Base-by-base conservation (phyloP, 192 early-diverging fungal species). In the Mortierella alpina region DNA sequence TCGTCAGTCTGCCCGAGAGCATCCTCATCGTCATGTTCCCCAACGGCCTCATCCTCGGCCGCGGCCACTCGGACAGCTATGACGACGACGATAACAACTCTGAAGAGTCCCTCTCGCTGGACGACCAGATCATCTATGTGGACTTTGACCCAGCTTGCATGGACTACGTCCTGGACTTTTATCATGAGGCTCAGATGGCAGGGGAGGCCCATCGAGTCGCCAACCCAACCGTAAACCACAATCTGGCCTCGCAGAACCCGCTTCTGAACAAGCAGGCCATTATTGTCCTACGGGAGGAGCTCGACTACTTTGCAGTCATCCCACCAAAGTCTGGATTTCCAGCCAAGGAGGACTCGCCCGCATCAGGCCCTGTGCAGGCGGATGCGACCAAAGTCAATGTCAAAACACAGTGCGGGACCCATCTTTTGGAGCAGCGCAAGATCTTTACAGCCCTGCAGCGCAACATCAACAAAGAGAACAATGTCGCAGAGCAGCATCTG, bases 391-490 rank as follows among this genome's bases (percentile, higher is more conserved):
- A 70, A 50, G 58, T 55, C 52, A 66, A 73, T 39, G 81, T 92
- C 66, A 93, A 93, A 73, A 84, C 86, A 0, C 82, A 85, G 49
- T 91, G 90, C 64, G 91, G 89, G 23, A 84, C 88, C 50, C 77
- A 90, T 60, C 86, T 95, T 13, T 73, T 90, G 52, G 84, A 90
- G 55, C 88, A 93, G 69, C 86, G 88, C 52, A 89, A 90, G 45
- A 91, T 95, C 59, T 95, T 95, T 83, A 89, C 90, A 31, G 88
- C 93, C 20, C 75, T 95, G 11, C 90, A 92, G 62, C 87, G 91
- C 18, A 93, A 92, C 49, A 92, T 93, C 80, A 89, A 92, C 66
- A 88, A 86, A 57, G 85, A 88, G 57, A 90, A 90, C 49, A 88
- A 89, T 50, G 82, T 86, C 20, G 88, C 86, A 10, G 89, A 95